Evolutionary conservation across 805 yeast genomes (phyloP), one percentile per base, ranked within the genome.

Genomic region (Wickerhamomyces bisporus): DNA sequence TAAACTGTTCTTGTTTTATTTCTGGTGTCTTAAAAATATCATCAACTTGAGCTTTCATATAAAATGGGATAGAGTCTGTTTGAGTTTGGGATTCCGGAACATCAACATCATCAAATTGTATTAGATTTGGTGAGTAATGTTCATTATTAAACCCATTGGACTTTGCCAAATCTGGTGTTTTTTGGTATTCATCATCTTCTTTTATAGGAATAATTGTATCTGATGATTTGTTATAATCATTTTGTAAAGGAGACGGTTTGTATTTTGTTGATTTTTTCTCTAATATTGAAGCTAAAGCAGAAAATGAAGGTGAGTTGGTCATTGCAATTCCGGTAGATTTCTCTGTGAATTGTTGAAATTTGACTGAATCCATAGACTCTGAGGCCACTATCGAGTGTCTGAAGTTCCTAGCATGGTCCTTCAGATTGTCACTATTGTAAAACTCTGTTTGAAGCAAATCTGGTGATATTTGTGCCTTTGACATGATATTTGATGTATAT

Each of bases 241-340:
- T 37, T 24, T 31, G 19, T 13, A 15, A 29, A 6, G 43, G 53
- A 4, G 38, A 30, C 12, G 33, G 39, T 12, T 39, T 52, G 53
- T 16, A 50, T 15, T 42, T 49, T 23, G 53, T 57, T 5, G 62
- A 53, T 30, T 64, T 66, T 37, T 61, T 64, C 39, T 61, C 65
- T 27, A 68, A 48, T 19, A 66, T 58, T 26, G 60, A 59, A 2
- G 70, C 69, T n/a, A 68, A 42, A 0, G 70, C 71, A 40, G 68
- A 61, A 26, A 68, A 50, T 0, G 71, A 65, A 3, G 73, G 73
- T 2, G 71, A 66, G 17, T 66, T 57, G 4, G 69, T 63, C 61
- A 67, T 64, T 12, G 32, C 32, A 18, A 30, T 20, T 5, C 25
- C 25, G 6, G 32, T 30, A 8, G 12, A 13, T 20, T 20, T 30